These are phyloP conservation scores for Sequoia sempervirens DNA, from an alignment of 75 land plant genomes.

Conservation along the genomic window DNA sequence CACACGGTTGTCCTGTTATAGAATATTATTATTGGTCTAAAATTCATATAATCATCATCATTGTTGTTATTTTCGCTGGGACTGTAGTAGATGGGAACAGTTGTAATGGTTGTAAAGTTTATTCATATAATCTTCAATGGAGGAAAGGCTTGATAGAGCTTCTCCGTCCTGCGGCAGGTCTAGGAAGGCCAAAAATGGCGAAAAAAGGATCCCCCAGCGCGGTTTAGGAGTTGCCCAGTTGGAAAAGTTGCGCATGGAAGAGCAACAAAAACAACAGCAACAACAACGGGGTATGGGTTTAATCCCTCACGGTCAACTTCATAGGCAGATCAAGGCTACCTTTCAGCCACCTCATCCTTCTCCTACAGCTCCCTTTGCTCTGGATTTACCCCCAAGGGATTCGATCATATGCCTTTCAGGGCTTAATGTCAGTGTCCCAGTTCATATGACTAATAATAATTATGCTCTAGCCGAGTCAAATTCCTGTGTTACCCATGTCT, in stretches of 20 bases:
- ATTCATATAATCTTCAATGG: background rate
- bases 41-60: background rate
- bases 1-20: background rate
- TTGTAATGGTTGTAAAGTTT: background rate
- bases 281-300: background rate
- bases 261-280: slow-evolving; percentile 13
- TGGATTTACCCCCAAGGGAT: background rate
- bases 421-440: background rate
- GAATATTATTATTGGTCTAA: background rate
- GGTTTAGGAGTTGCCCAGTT: slow-evolving; percentile 51
- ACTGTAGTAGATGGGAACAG: slow-evolving; percentile 9
- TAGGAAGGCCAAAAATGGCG: slow-evolving; percentile 14
- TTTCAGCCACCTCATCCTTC: background rate
- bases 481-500: slow-evolving; percentile 3
- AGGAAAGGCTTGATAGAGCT: slow-evolving; percentile 10
- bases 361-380: background rate
- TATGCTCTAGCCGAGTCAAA: background rate
- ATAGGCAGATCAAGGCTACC: background rate
- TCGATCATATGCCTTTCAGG: slow-evolving; percentile 3
- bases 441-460: background rate
- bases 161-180: background rate
- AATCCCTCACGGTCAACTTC: slow-evolving; percentile 6
- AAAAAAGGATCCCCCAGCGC: slow-evolving; percentile 38
- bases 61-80: background rate
- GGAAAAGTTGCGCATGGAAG: slow-evolving; percentile 43